These are phyloP conservation scores for Mycena vulgaris DNA, from an alignment of 768 basidiomycete genomes.

Conservation along the genomic window DNA sequence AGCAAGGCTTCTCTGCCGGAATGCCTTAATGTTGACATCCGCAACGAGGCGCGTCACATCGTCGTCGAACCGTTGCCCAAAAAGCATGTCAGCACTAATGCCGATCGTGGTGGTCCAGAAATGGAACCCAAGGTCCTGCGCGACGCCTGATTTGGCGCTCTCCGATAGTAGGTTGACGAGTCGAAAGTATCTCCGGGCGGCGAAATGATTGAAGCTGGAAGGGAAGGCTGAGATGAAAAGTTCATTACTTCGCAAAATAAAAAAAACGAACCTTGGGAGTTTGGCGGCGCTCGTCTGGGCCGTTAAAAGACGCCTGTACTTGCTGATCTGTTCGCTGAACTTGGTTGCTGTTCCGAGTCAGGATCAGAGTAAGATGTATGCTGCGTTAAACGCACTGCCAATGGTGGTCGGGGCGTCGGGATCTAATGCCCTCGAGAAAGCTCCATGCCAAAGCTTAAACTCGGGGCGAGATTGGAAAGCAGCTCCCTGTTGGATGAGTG, in stretches of 20 bases:
- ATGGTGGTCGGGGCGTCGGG: constrained; percentile 30
- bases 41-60: constrained; percentile 10
- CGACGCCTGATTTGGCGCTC: constrained; percentile 23
- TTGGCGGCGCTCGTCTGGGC: constrained; percentile 22
- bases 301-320: constrained; percentile 22
- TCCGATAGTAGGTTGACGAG: constrained; percentile 19
- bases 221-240: neutral
- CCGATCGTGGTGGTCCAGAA: constrained; percentile 28
- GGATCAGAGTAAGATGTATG: neutral
- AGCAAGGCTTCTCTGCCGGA: constrained; percentile 31
- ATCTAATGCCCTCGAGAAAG: constrained; percentile 22
- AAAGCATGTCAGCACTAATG: constrained; percentile 24
- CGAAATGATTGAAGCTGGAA: constrained; percentile 25
- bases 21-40: constrained; percentile 27
- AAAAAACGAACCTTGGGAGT: constrained; percentile 19
- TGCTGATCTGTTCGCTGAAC: constrained; percentile 28
- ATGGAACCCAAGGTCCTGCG: constrained; percentile 25
- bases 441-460: constrained; percentile 30
- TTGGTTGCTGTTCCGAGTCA: constrained; percentile 5
- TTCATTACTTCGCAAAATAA: neutral
- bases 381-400: constrained; percentile 20
- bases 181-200: constrained; percentile 17
- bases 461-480: constrained; percentile 33
- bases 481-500: constrained; percentile 31
- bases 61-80: constrained; percentile 25